These are phyloP conservation scores for Leptodermis oblonga DNA, from an alignment of 257 asterid genomes.

Conservation along the genomic window DNA sequence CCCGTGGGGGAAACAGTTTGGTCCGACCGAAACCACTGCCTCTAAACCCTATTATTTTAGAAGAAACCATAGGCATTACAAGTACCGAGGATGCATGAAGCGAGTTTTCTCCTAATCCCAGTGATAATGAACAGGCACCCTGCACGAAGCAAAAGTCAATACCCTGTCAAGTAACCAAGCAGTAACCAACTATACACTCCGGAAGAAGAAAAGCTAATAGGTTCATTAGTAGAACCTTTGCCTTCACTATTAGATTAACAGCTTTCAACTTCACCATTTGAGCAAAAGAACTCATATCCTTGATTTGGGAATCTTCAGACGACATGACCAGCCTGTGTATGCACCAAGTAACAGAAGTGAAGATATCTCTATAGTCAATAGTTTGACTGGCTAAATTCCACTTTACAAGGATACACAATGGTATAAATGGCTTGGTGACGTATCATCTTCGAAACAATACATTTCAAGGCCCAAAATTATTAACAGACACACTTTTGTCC, in stretches of 20 bases:
- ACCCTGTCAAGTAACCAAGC: neutral
- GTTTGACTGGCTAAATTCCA: neutral
- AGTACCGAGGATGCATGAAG: conserved; percentile 77
- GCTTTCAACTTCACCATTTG: conserved; percentile 47
- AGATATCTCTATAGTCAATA: neutral
- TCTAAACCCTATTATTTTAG: conserved; percentile 85
- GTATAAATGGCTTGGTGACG: neutral
- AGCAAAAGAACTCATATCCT: conserved; percentile 56
- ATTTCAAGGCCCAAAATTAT: neutral
- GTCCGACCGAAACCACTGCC: conserved; percentile 49
- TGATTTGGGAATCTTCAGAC: conserved; percentile 60
- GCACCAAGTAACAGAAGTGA: neutral
- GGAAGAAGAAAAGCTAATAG: neutral
- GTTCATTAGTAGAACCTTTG: conserved; percentile 47
- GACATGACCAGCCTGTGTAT: conserved; percentile 41
- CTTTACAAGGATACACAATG: neutral
- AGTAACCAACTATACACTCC: neutral
- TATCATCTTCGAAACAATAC: neutral
- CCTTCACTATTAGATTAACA: conserved; percentile 49
- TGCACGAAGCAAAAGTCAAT: conserved; percentile 30
- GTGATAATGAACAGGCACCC: conserved; percentile 73
- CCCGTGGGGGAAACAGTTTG: conserved; percentile 50
- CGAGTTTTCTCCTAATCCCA: conserved; percentile 78
- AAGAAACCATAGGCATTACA: conserved; percentile 96
- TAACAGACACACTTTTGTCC: neutral